Conservation (phyloP, 2,329 filamentous ascomycete species). For the Stagonosporopsis cucurbitacearum region DNA sequence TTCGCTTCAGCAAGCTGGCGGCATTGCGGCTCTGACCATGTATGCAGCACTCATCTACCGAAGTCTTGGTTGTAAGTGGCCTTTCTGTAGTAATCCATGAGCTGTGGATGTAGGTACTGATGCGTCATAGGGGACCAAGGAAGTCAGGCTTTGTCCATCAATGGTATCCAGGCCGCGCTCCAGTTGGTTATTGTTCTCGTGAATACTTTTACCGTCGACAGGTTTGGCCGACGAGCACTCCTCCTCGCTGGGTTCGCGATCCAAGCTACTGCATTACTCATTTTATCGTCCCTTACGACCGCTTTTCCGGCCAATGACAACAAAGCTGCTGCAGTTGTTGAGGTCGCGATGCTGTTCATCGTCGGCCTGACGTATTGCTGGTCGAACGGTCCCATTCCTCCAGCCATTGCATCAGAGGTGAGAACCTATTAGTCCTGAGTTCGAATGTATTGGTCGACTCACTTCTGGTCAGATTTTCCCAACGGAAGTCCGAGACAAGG, state of each 20-base stretch:
- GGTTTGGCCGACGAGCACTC: conserved; percentile 9
- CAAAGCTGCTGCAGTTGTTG: conserved; percentile 6
- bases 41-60: conserved; percentile 14
- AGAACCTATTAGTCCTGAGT: not conserved
- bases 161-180: conserved; percentile 8
- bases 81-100: too few species aligned
- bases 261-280: conserved; percentile 4
- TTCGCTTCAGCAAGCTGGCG: conserved; percentile 12
- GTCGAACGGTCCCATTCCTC: conserved; percentile 14
- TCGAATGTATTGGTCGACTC: not conserved
- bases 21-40: conserved; percentile 15
- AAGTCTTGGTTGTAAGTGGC: not conserved
- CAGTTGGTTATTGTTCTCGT: conserved; percentile 12
- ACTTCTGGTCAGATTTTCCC: not conserved
- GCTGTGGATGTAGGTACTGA: not conserved
- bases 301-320: conserved; percentile 4
- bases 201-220: conserved; percentile 12
- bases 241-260: conserved; percentile 14
- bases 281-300: conserved; percentile 1
- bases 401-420: conserved; percentile 13
- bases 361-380: conserved; percentile 14
- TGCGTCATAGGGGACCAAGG: not conserved
- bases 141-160: conserved; percentile 12
- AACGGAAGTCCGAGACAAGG: conserved; percentile 9
- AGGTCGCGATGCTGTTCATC: conserved; percentile 13